phyloP scores from a whole-genome alignment of 2,329 filamentous ascomycete genomes.

The Epichloe amarillans region DNA sequence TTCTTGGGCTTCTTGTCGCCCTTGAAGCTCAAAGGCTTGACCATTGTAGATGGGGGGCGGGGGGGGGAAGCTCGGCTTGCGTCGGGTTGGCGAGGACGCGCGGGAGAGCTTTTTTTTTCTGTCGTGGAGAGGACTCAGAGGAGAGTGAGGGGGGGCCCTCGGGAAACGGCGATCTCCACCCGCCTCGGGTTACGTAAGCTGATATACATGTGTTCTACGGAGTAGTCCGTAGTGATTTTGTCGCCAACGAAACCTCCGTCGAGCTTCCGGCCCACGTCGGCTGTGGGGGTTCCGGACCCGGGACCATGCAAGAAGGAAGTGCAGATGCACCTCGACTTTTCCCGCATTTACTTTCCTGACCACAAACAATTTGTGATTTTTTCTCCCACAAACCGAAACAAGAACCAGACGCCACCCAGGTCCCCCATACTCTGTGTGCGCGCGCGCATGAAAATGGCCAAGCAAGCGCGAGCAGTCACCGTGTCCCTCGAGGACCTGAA shows the following conservation, averaged over 20 bases:
- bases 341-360: not conserved
- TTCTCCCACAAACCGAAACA: no score
- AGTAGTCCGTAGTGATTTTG: no score
- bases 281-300: not conserved
- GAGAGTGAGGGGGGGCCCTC: no score
- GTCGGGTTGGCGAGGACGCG: not conserved
- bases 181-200: slow-evolving; percentile 13
- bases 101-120: no score
- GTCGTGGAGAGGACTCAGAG: no score
- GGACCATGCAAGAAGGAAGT: not conserved
- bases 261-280: not conserved
- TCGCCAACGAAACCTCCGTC: no score
- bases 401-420: no score
- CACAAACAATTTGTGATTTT: not conserved
- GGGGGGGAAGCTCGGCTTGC: slow-evolving; percentile 2
- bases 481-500: slow-evolving; percentile 49
- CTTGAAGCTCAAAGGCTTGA: slow-evolving; percentile 88
- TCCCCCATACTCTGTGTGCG: no score
- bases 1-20: slow-evolving; percentile 94
- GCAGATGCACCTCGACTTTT: not conserved
- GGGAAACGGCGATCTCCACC: no score
- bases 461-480: slow-evolving; percentile 41
- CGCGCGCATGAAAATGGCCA: slow-evolving; percentile 23
- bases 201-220: rapidly evolving
- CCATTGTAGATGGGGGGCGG: slow-evolving; percentile 36